Conservation (phyloP, 768 basidiomycete species). For the Termitomyces titanicus region DNA sequence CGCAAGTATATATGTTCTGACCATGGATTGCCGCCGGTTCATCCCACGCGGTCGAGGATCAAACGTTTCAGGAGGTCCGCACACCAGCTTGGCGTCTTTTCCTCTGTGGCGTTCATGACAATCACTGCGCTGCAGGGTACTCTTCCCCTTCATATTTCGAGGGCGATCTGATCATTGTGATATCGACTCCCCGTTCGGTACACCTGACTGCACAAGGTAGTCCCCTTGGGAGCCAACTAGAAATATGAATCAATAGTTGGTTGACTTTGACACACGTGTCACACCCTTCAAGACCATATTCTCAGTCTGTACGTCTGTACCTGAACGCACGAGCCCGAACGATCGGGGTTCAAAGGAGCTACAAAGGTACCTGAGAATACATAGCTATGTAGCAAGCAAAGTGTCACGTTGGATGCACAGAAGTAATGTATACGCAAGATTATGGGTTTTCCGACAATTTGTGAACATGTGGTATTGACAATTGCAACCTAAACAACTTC, state of each 20-base stretch:
- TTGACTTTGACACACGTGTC: neutral
- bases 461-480: neutral
- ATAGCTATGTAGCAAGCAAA: neutral
- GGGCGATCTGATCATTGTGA: neutral
- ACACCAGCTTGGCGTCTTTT: neutral
- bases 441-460: neutral
- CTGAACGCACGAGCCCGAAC: neutral
- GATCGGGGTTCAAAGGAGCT: neutral
- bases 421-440: neutral
- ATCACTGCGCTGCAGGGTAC: neutral
- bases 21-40: neutral
- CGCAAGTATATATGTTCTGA: neutral
- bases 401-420: neutral
- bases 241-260: too few species aligned
- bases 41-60: neutral
- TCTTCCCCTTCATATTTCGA: neutral
- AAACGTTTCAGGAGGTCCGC: neutral
- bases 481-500: slow-evolving; percentile 29
- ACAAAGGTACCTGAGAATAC: neutral
- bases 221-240: too few species aligned
- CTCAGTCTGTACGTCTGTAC: too few species aligned
- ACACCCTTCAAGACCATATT: too few species aligned
- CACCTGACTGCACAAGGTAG: too few species aligned
- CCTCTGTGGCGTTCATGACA: slow-evolving; percentile 3
- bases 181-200: neutral